Evolutionary conservation across 2,329 filamentous ascomycete species (phyloP), one percentile per base, ranked within the genome.

Genomic region (Cytospora chrysosperma): DNA sequence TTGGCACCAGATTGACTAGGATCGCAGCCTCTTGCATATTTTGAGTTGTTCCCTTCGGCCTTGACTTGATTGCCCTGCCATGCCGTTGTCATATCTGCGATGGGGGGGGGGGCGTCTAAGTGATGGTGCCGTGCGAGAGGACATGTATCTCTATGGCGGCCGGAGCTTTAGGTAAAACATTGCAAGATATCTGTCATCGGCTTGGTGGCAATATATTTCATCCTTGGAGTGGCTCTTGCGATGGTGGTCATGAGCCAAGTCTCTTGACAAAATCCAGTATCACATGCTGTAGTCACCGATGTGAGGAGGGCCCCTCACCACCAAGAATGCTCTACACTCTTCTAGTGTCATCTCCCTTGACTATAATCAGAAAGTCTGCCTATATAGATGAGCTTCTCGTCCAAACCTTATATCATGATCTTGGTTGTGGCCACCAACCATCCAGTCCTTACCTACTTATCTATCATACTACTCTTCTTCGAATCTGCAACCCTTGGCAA

Each of bases 221-320:
- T 28, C 34, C 37, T 27, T 24, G 28, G 30, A 37, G 27, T 50
- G n/a, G 56, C 21, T 47, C 32, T 56, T 40, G 34, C 26, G 34
- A 57, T 15, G n/a, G 28, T 49, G 53, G 56, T 63, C 56, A 65
- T 57, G 50, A 59, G 65, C 30, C 49, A 59, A 59, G 61, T 66
- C 59, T 60, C 34, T 65, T 65, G 56, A 62, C 59, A 59, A n/a
- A 47, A 24, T 55, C 19, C 2, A 57, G 19, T 51, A 49, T 27
- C 64, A 64, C 64, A 65, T 67, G 66, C 58, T 43, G 58, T 56
- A 51, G 61, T 60, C 64, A 64, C 40, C 61, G n/a, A 58, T 47
- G 51, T 57, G 65, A 54, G 28, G 30, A 59, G 54, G 55, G 47
- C 9, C 49, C 37, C 51, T 56, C 54, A 53, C 6, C 28, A 24